A percentile compares a stretch with the other conserved stretches of the same genome.
Conservation (phyloP, 2,329 filamentous ascomycete genomes). For the Aspergillus brunneoviolaceus region DNA sequence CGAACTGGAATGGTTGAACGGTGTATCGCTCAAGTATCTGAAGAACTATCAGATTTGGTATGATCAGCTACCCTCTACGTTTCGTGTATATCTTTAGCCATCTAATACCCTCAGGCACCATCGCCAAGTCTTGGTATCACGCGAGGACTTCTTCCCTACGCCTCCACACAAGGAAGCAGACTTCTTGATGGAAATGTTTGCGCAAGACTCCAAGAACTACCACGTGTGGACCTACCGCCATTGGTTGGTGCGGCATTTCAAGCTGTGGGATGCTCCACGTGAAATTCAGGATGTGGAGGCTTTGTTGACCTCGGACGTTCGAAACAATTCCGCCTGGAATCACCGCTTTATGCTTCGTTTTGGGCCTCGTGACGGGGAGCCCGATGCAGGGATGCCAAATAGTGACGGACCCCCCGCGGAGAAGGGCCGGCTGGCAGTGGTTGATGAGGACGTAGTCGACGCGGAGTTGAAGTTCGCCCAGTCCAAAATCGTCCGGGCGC, state of each 20-base stretch:
- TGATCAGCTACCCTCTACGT: neutral
- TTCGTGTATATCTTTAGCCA: neutral
- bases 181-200: constrained; percentile 80
- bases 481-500: constrained; percentile 71
- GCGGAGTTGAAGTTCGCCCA: constrained; percentile 74
- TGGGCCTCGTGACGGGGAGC: constrained; percentile 53
- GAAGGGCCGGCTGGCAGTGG: constrained; percentile 39
- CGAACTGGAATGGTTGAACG: constrained; percentile 84
- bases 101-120: constrained; percentile 52
- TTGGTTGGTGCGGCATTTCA: constrained; percentile 66
- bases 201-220: constrained; percentile 91
- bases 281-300: constrained; percentile 71
- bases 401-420: constrained; percentile 19
- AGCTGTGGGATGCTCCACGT: constrained; percentile 54
- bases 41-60: constrained; percentile 99
- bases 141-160: constrained; percentile 46
- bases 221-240: constrained; percentile 97
- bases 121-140: constrained; percentile 56
- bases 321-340: constrained; percentile 97
- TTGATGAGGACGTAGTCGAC: constrained; percentile 65
- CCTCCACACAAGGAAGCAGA: constrained; percentile 66
- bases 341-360: constrained; percentile 95
- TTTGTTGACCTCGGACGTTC: constrained; percentile 75
- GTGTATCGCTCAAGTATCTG: constrained; percentile 75
- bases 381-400: constrained; percentile 38